Evolutionary conservation across 2,329 filamentous ascomycete genomes (phyloP), one percentile per base, ranked within the genome.

Genomic region (Graphiopsis chlorocephala): DNA sequence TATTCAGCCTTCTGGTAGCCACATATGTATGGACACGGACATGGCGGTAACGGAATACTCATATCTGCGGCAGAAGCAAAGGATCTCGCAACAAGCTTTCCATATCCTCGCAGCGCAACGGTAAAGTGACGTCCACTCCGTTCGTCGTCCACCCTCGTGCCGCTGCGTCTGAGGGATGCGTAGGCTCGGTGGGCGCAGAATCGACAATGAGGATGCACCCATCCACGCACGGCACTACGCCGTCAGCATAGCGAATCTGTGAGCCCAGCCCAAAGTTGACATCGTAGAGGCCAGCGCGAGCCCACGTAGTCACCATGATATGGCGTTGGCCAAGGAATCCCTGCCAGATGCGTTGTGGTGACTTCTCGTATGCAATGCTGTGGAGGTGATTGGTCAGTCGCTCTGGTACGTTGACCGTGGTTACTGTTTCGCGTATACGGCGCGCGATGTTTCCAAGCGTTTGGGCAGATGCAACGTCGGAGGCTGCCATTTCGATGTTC

Each of bases 261-360:
- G 42, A 47, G 5, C 35, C 47, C 14, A 62, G 20, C 10, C 63
- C 63, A n/a, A 65, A 62, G 15, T 65, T 57, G 17, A 65, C 29
- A 47, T 61, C 57, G 17, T 65, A 65, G 3, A 65, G 31, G 1
- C 57, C 63, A 2, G 63, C 63, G 10, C 57, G 56, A 28, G 63
- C 63, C 63, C 63, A 64, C 1, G 63, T 61, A 15, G 63, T 64
- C 10, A 55, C 57, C n/a, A 65, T 25, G 15, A 55, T 61, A 11
- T 65, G 63, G 15, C 35, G 35, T 33, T 38, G 57, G 14, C 57
- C 63, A 14, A 65, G 23, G 29, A 65, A 61, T 1, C 45, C 63
- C 26, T 65, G 63, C 63, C 63, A 65, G 45, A 65, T 53, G 2
- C 63, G 56, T 23, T 62, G 63, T 10, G 63, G 63, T 3, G 63